Evolutionary conservation across 192 early-diverging fungal species (phyloP).

Genomic region (Globomyces pollinis-pini): DNA sequence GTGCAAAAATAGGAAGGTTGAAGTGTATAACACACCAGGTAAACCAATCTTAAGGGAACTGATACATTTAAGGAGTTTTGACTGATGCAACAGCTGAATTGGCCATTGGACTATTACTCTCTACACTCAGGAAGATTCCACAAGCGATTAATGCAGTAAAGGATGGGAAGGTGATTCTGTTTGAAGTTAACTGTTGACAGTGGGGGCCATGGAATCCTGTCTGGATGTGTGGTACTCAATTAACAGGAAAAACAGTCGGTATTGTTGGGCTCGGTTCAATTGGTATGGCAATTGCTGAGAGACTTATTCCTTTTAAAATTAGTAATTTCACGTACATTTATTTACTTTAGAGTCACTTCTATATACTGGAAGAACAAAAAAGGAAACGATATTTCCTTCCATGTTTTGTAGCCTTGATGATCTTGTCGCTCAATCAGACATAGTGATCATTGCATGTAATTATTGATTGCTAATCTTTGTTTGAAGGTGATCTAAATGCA

Average conservation of each 20-base stretch:
- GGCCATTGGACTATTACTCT: conserved; percentile 65
- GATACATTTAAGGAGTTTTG: too few species aligned
- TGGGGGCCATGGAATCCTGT: conserved; percentile 59
- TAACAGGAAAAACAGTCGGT: conserved; percentile 71
- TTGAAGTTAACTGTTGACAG: too few species aligned
- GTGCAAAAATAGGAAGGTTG: conserved; percentile 42
- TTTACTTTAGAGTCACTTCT: too few species aligned
- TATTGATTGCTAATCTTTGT: too few species aligned
- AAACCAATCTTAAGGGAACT: too few species aligned
- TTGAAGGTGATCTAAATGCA: conserved; percentile 59
- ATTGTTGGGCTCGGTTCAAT: conserved; percentile 82
- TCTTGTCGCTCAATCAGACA: conserved; percentile 58
- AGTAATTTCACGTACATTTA: too few species aligned
- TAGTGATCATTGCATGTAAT: conserved; percentile 69
- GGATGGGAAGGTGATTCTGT: too few species aligned
- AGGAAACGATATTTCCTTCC: conserved; percentile 37
- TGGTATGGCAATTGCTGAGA: conserved; percentile 62
- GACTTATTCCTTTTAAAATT: conserved; percentile 67
- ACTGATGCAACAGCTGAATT: conserved; percentile 85
- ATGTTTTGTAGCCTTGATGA: conserved; percentile 43
- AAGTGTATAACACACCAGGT: conserved; percentile 74
- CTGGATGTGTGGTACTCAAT: conserved; percentile 65
- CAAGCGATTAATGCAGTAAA: conserved; percentile 41
- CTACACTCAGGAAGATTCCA: conserved; percentile 61
- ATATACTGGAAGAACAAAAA: conserved; percentile 52